These are phyloP conservation scores for Ustulina deusta DNA, from an alignment of 2,329 filamentous ascomycete species.

Conservation along the genomic window DNA sequence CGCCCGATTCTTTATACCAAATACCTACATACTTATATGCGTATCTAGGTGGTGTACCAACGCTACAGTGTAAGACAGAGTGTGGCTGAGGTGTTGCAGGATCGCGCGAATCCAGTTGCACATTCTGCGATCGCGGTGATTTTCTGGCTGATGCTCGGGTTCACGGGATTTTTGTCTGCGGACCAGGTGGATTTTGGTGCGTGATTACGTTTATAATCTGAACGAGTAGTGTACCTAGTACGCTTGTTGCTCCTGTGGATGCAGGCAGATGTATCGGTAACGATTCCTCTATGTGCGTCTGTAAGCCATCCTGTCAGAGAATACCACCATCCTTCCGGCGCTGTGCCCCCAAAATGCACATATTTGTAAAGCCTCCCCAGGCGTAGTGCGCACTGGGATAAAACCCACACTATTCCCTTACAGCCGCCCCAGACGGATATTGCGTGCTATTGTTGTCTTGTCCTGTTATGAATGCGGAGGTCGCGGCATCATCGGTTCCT, in stretches of 20 bases:
- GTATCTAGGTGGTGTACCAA: too few species aligned
- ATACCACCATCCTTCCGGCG: neutral
- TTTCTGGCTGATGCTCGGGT: neutral
- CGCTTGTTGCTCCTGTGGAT: neutral
- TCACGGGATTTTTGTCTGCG: neutral
- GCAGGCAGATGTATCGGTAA: neutral
- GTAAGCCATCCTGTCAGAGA: neutral
- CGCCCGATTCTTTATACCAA: neutral
- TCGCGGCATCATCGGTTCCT: neutral
- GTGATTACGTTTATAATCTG: neutral
- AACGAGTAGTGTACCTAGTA: neutral
- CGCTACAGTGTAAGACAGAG: constrained; percentile 23
- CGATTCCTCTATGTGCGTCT: neutral
- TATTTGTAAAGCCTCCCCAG: too few species aligned
- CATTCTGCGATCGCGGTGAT: neutral
- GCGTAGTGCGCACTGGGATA: neutral
- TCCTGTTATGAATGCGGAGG: neutral
- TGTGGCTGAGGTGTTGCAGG: constrained; percentile 21
- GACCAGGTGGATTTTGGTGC: neutral
- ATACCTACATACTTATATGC: neutral
- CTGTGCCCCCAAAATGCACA: constrained; percentile 7
- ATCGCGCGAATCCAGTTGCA: neutral
- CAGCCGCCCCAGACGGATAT: neutral
- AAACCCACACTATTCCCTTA: neutral
- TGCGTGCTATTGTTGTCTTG: neutral